Base-by-base conservation (phyloP, 202 grass and related monocot species). In the Zizania palustris region DNA sequence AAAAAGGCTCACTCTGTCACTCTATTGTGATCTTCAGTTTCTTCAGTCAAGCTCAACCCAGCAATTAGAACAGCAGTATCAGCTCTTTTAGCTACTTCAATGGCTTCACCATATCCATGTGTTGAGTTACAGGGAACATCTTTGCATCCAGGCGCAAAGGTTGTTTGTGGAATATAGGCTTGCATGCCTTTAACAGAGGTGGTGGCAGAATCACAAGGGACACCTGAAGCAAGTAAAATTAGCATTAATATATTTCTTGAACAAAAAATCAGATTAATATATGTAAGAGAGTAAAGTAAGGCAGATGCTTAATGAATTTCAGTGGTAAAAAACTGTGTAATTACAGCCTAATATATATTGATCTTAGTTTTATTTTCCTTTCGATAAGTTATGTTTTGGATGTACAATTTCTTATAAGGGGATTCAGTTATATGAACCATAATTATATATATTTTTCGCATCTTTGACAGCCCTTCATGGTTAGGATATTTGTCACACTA, bases 31-130 rank as follows among this genome's bases (percentile, higher is more conserved):
- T 98, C 95, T 85, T 98, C 95, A 0, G 73, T 60, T 71, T 98
- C 91, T 93, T 90, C 89, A 35, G 87, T 92, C 37, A 86, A 78
- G 80, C 92, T 98, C 66, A 98, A 87, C 37, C 95, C 95, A 54
- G 83, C 91, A 80, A 98, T 63, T 58, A 94, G 13, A 69, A 95
- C 46, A 55, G 87, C 83, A 34, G 83, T 50, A 60, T 98, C 89
- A 43, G 91, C 87, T 45, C 57, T 64, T 57, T 57, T 89, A 77
- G 95, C 87, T 75, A 65, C 63, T 51, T 78, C 78, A 65, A 85
- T 66, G 44, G 95, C 95, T 77, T 87, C 85, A 0, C 78, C 59
- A 51, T 94, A 94, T 75, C 75, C 81, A 61, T 83, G 46, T 13
- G 82, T 85, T 12, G 80, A 86, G 67, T 88, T 63, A 71, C 95